Conservation (phyloP, 73 alveolate genomes). For the Tetrahymena elliotti region DNA sequence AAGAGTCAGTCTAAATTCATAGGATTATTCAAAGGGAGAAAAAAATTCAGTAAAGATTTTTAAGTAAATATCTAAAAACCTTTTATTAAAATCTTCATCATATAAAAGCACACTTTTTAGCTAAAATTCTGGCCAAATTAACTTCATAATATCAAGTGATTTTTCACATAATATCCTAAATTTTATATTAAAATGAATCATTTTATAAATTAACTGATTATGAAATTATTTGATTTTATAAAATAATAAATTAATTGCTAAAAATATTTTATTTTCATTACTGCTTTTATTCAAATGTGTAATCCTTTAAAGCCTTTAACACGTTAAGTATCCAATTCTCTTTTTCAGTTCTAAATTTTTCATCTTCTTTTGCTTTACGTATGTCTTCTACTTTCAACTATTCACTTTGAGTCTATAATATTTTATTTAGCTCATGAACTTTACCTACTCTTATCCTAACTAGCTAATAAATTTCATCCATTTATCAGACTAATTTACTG, state of each 20-base stretch:
- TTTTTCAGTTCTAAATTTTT: not conserved
- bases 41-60: not conserved
- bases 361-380: not conserved
- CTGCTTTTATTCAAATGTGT: not conserved
- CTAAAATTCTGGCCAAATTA: not conserved
- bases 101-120: not conserved
- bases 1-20: not conserved
- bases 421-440: not conserved
- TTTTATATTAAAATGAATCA: not conserved
- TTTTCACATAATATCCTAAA: not conserved
- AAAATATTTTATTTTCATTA: not conserved
- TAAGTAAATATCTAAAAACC: not conserved
- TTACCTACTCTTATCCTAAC: not conserved
- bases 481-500: not conserved
- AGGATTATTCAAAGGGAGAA: not conserved
- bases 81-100: not conserved
- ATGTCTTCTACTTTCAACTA: not conserved
- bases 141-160: not conserved
- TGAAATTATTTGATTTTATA: not conserved
- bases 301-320: not conserved
- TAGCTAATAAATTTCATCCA: not conserved
- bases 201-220: not conserved
- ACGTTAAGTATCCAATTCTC: not conserved
- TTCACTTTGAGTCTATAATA: not conserved
- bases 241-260: not conserved